Percentiles rank a stretch among this genome's conserved stretches.
phyloP scores from a whole-genome alignment of 805 yeast species.

The Wickerhamomyces ciferrii region DNA sequence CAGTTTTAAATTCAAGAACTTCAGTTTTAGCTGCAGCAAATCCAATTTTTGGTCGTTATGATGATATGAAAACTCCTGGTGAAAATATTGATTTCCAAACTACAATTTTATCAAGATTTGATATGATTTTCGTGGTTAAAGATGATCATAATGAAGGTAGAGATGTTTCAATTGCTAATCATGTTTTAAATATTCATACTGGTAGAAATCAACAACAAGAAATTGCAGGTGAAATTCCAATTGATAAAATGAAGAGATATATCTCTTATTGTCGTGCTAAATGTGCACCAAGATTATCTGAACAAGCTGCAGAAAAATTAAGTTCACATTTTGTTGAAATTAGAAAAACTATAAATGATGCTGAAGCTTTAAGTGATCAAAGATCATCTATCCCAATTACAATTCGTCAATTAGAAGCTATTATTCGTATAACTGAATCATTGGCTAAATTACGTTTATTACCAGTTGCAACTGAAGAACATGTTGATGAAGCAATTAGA shows the following conservation, averaged over 20 bases:
- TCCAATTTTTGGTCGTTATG: conserved; percentile 95
- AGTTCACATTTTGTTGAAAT: conserved; percentile 91
- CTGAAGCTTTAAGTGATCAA: conserved; percentile 77
- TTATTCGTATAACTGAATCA: conserved; percentile 91
- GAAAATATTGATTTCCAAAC: conserved; percentile 98
- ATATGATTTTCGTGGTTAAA: conserved; percentile 95
- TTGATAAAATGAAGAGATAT: conserved; percentile 87
- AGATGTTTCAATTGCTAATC: conserved; percentile 88
- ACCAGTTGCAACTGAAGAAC: conserved; percentile 81
- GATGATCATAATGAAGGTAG: conserved; percentile 87
- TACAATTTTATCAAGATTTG: conserved; percentile 94
- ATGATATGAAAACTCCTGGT: conserved; percentile 93
- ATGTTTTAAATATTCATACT: conserved; percentile 92
- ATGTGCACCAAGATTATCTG: conserved; percentile 89
- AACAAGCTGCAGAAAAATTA: conserved; percentile 84
- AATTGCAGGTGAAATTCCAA: conserved; percentile 71
- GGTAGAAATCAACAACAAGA: conserved; percentile 60
- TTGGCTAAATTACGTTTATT: conserved; percentile 80
- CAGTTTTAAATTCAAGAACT: conserved; percentile 92
- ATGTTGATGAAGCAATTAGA: conserved; percentile 94
- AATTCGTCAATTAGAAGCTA: conserved; percentile 95
- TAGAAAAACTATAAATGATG: conserved; percentile 74
- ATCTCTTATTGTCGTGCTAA: conserved; percentile 83
- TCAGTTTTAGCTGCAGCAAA: conserved; percentile 97
- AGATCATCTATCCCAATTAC: conserved; percentile 96